Conservation (phyloP, 2,329 filamentous ascomycete species). For the Aspergillus aculeatinus region DNA sequence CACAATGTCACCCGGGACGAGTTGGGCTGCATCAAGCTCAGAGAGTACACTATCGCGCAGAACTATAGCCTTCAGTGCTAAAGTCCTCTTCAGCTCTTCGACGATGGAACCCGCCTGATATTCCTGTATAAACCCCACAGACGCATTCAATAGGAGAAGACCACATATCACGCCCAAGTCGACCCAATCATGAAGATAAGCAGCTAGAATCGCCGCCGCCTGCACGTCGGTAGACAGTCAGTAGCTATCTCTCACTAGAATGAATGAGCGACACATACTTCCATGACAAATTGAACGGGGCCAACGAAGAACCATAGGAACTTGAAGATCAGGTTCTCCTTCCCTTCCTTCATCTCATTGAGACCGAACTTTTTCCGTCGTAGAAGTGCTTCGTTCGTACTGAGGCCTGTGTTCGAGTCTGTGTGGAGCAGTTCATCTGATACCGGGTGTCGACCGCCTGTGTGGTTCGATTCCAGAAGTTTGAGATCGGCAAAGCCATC, state of each 20-base stretch:
- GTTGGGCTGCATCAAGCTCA: constrained; percentile 78
- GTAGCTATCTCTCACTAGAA: neutral
- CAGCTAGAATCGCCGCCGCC: constrained; percentile 76
- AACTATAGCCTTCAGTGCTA: constrained; percentile 83
- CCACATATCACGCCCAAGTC: constrained; percentile 90
- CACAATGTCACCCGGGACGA: constrained; percentile 87
- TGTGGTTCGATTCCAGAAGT: constrained; percentile 55
- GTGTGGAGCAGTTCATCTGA: constrained; percentile 78
- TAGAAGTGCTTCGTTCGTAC: constrained; percentile 64
- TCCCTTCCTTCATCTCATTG: constrained; percentile 90
- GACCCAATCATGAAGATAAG: constrained; percentile 83
- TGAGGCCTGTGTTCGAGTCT: constrained; percentile 70
- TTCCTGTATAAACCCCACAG: constrained; percentile 85
- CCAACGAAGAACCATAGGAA: constrained; percentile 81
- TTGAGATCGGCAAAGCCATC: constrained; percentile 49
- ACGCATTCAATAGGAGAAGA: constrained; percentile 78
- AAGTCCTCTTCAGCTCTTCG: constrained; percentile 85
- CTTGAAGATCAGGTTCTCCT: constrained; percentile 80
- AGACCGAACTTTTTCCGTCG: constrained; percentile 72
- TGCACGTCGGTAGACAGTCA: constrained; percentile 29
- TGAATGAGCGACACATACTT: constrained; percentile 54
- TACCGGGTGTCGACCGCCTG: constrained; percentile 58
- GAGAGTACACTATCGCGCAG: constrained; percentile 75
- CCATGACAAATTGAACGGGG: constrained; percentile 93
- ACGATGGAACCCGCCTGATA: constrained; percentile 88